Base-by-base conservation (phyloP, 176 grass and related monocot species). In the Triticum urartu region DNA sequence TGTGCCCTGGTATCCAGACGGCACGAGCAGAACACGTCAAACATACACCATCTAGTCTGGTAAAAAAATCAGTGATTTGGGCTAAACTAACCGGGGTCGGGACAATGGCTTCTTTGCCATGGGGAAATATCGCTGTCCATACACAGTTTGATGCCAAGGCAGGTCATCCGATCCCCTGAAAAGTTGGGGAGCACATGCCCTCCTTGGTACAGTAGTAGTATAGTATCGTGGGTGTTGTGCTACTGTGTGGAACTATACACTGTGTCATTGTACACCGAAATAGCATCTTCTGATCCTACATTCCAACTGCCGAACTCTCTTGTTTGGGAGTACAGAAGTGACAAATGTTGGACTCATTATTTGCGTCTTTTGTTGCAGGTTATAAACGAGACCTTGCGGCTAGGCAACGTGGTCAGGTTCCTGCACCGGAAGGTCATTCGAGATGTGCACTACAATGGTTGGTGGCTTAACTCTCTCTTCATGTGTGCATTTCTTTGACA, bases 331-430 rank as follows among this genome's bases (percentile, higher is more conserved):
- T 11, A 2, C 54, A 52, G 17, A 52, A 52, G 15, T 54, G 50
- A 18, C 50, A 54, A 18, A 54, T 54, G 50, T 54, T 54, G 2
- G 50, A 18, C 50, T 18, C 50, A 0, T 6, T 54, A 7, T 54
- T 6, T 7, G 15, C 50, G 0, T 54, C 5, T 54, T 34, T 85
- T 65, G 10, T 77, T 94, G 69, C 84, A 99, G 97, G 94, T 99
- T 64, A 94, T 99, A 87, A 96, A 94, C 18, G 97, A 99, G 88
- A 99, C 97, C 20, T 74, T 99, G 39, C 83, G 97, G 33, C 90
- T 96, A n/a, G 97, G 97, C 39, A 99, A 99, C 82, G 92, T 99
- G 18, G 94, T 99, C 52, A 94, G 92, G 67, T 99, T 96, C 85
- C 88, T 99, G 11, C 97, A 99, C 88, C 87, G 97, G 56, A 99